phyloP scores from a whole-genome alignment of 2,329 filamentous ascomycete species.

The Talaromyces sp. region DNA sequence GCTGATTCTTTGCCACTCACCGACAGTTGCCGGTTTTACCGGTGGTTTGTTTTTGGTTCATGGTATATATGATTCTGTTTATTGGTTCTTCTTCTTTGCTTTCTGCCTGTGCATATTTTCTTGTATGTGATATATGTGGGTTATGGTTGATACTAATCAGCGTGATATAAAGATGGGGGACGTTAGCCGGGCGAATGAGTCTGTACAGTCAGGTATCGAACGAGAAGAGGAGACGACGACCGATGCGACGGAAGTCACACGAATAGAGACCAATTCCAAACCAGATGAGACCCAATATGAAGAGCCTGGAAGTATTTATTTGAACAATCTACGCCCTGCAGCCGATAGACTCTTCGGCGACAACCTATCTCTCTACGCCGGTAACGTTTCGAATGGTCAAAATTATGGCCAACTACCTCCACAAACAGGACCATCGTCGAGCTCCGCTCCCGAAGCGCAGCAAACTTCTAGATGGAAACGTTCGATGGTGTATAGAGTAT shows the following conservation, averaged over 20 bases:
- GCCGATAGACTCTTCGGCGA: constrained; percentile 27
- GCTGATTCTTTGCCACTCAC: constrained; percentile 8
- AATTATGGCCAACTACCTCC: constrained; percentile 11
- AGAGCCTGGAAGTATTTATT: background rate
- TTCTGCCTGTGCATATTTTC: background rate
- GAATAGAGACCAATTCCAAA: background rate
- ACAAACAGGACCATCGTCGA: constrained; percentile 17
- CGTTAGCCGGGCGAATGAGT: background rate
- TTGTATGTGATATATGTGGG: background rate
- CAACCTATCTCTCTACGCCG: constrained; percentile 25
- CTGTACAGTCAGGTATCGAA: background rate
- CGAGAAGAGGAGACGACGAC: background rate
- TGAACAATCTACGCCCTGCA: constrained; percentile 19
- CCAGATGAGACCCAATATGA: background rate
- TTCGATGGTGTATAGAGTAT: constrained; percentile 41
- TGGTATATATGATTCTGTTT: background rate
- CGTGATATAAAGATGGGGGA: constrained; percentile 8
- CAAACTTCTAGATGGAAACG: constrained; percentile 17
- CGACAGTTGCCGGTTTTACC: background rate
- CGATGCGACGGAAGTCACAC: background rate
- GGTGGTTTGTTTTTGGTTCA: background rate
- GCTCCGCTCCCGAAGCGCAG: constrained; percentile 13
- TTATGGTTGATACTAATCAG: background rate
- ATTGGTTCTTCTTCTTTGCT: background rate
- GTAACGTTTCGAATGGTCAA: constrained; percentile 21